These are phyloP conservation scores for Pichia sp. DNA, from an alignment of 1,139 yeast species.

Conservation along the genomic window DNA sequence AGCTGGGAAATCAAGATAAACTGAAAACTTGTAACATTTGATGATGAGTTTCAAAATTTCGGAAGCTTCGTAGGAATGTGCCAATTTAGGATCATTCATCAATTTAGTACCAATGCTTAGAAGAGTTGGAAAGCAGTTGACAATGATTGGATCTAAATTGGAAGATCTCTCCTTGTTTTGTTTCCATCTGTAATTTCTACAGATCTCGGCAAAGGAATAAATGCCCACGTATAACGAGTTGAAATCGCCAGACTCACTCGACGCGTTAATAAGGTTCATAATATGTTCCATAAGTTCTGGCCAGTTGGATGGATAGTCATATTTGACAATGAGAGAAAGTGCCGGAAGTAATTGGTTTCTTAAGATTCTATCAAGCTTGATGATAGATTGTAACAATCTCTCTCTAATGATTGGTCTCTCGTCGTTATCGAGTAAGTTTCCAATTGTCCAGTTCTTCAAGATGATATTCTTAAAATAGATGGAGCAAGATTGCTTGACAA, in stretches of 20 bases:
- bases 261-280: slow-evolving; percentile 43
- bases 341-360: slow-evolving; percentile 66
- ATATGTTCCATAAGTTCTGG: slow-evolving; percentile 54
- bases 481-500: slow-evolving; percentile 72
- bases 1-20: slow-evolving; percentile 70
- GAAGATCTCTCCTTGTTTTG: slow-evolving; percentile 50
- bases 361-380: slow-evolving; percentile 37
- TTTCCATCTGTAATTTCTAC: slow-evolving; percentile 73
- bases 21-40: slow-evolving; percentile 76
- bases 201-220: slow-evolving; percentile 65
- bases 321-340: slow-evolving; percentile 53
- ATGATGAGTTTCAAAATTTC: slow-evolving; percentile 73
- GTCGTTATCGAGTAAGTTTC: slow-evolving; percentile 46
- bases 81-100: slow-evolving; percentile 38
- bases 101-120: slow-evolving; percentile 58
- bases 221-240: slow-evolving; percentile 63
- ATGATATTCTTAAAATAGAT: slow-evolving; percentile 80
- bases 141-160: slow-evolving; percentile 52
- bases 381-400: slow-evolving; percentile 42
- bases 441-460: slow-evolving; percentile 52
- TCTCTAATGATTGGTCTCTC: slow-evolving; percentile 72
- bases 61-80: slow-evolving; percentile 35
- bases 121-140: slow-evolving; percentile 61
- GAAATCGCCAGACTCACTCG: slow-evolving; percentile 24
- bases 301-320: slow-evolving; percentile 73